Evolutionary conservation across 164 flowering plant genomes (phyloP), one percentile per base, ranked within the genome.

Genomic region (Kingdonia uniflora): DNA sequence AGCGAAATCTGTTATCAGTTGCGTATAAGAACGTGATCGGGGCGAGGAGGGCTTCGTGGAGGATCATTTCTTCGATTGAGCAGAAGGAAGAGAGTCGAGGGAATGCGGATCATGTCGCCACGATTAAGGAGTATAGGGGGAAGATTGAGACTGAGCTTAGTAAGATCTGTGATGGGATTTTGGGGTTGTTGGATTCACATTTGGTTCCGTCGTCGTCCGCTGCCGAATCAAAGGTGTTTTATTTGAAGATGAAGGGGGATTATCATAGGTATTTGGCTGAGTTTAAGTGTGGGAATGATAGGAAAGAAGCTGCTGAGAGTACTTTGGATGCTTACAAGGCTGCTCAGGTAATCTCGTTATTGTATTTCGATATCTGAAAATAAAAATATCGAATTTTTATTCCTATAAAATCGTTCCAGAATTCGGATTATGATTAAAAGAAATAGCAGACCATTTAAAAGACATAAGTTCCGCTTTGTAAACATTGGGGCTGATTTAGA

Each of bases 211-310:
- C 82, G 1, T 82, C 86, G 0, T 62, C 82, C 1, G 48, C 78
- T 19, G 84, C 81, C 12, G 90, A 83, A 69, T 80, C 86, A 6
- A 83, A 83, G 78, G 86, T 83, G 46, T 83, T 83, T 51, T 80
- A 83, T 65, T 73, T 78, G 39, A 83, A 83, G 72, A 83, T 80
- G 90, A 83, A 83, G 61, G 90, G 90, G 60, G 90, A 83, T 68
- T 83, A 82, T 50, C 75, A 80, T 58, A 76, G 89, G 81, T 82
- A 82, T 60, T 68, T 82, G 54, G 89, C 89, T 51, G 86, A 83
- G 76, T 82, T 80, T 42, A 82, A 82, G 83, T 68, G 83, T 17
- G 85, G 85, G 13, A 72, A 77, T 33, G 89, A 78, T 65, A 78
- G 86, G 65, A 83, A 80, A 62, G 90, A 83, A 59, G 86, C 90